Evolutionary conservation across 169 alveolate genomes (phyloP).

Genomic region (Plasmodium berghei): DNA sequence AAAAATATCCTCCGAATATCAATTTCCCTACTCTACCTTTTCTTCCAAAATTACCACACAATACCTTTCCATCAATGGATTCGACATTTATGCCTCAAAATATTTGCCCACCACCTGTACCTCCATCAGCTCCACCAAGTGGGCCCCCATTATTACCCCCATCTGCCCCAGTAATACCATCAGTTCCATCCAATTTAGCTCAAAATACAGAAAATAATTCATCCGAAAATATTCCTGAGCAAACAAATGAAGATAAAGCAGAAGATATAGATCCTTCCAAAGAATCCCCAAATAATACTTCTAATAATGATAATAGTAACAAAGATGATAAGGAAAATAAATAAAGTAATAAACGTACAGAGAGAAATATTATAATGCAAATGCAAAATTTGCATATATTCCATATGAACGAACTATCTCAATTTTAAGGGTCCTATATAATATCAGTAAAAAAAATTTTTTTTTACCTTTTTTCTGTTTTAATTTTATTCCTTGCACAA

Average conservation of each 20-base stretch:
- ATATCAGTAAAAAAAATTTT: no score
- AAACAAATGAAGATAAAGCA: conserved; percentile 3
- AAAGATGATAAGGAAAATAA: neutral
- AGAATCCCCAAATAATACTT: neutral
- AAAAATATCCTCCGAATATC: conserved; percentile 35
- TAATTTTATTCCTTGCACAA: no score
- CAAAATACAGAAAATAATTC: neutral
- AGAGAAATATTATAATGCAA: neutral
- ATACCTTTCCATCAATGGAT: conserved; percentile 30
- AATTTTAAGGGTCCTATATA: no score
- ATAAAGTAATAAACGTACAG: neutral
- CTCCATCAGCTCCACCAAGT: conserved; percentile 53
- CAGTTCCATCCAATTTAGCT: neutral
- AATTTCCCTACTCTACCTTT: conserved; percentile 26
- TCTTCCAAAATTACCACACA: conserved; percentile 36
- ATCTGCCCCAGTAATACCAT: neutral
- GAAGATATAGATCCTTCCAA: neutral
- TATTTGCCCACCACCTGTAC: conserved; percentile 33
- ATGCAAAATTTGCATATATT: neutral
- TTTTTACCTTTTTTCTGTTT: no score
- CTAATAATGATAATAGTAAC: neutral
- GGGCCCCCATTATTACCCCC: conserved; percentile 26
- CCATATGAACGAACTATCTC: neutral
- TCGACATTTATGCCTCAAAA: conserved; percentile 56
- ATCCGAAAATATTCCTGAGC: neutral